phyloP scores from a whole-genome alignment of 805 yeast species.

The Blastobotrys peoriensis region DNA sequence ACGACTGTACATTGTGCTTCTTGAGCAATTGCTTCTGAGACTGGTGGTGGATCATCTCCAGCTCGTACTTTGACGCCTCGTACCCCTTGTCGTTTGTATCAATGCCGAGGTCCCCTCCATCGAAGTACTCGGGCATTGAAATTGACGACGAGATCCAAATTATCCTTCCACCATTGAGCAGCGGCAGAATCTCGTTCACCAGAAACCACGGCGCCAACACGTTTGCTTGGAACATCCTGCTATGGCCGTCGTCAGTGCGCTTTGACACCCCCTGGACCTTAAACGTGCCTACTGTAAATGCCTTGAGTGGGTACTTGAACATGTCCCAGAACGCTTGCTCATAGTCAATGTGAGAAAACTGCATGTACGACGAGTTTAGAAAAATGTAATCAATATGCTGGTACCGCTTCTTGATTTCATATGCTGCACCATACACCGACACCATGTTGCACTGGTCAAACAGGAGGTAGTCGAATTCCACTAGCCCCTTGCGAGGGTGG shows the following conservation, averaged over 20 bases:
- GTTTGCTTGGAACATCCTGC: slow-evolving; percentile 87
- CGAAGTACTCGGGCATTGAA: slow-evolving; percentile 68
- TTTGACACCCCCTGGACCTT: slow-evolving; percentile 78
- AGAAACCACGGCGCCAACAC: slow-evolving; percentile 95
- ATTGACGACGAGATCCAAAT: slow-evolving; percentile 85
- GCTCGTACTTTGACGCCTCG: slow-evolving; percentile 85
- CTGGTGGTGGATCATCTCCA: slow-evolving; percentile 76
- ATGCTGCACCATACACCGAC: slow-evolving; percentile 66
- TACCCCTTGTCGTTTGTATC: slow-evolving; percentile 61
- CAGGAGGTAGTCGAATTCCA: slow-evolving; percentile 81
- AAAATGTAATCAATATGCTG: slow-evolving; percentile 68
- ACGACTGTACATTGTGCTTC: slow-evolving; percentile 56
- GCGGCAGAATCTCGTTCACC: slow-evolving; percentile 55
- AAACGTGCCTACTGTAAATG: slow-evolving; percentile 84
- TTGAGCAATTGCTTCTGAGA: slow-evolving; percentile 47
- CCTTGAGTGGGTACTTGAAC: slow-evolving; percentile 58
- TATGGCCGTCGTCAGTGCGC: slow-evolving; percentile 69
- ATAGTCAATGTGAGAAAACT: slow-evolving; percentile 85
- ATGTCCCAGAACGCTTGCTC: slow-evolving; percentile 66
- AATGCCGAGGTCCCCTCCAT: slow-evolving; percentile 70
- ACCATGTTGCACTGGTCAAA: slow-evolving; percentile 92
- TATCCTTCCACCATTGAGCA: slow-evolving; percentile 60
- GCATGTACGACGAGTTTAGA: slow-evolving; percentile 87
- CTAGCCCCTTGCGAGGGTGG: slow-evolving; percentile 44
- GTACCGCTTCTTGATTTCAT: slow-evolving; percentile 63